A percentile compares a stretch with the other conserved stretches of the same genome.
Evolutionary conservation across 768 basidiomycete species (phyloP).

Genomic region (Terana coerulea): DNA sequence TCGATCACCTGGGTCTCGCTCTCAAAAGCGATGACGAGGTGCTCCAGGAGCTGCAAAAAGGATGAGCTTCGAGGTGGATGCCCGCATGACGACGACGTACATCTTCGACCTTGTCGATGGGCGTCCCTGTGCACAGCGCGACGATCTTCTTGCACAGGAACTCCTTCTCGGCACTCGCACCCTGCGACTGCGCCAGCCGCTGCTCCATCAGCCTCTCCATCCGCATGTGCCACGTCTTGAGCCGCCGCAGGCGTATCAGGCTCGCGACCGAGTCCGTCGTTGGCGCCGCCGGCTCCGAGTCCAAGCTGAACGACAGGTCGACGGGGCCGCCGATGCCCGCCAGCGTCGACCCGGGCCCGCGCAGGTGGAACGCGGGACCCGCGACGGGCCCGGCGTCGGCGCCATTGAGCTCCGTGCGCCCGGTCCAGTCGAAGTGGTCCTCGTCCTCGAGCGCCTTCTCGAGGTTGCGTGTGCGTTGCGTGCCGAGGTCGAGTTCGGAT

Average conservation of each 20-base stretch:
- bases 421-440: conserved; percentile 86
- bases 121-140: conserved; percentile 81
- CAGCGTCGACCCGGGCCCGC: conserved; percentile 66
- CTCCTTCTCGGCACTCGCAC: conserved; percentile 83
- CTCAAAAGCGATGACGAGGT: conserved; percentile 82
- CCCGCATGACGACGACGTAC: conserved; percentile 52
- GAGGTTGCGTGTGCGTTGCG: conserved; percentile 80
- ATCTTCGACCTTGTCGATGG: conserved; percentile 85
- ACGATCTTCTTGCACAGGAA: conserved; percentile 91
- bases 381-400: conserved; percentile 33
- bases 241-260: conserved; percentile 67
- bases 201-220: conserved; percentile 72
- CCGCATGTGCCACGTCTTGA: conserved; percentile 81
- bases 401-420: conserved; percentile 52
- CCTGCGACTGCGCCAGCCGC: conserved; percentile 67
- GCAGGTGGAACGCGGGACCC: conserved; percentile 68
- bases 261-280: conserved; percentile 50
- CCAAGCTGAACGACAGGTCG: conserved; percentile 59
- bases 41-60: conserved; percentile 66
- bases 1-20: conserved; percentile 82
- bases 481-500: conserved; percentile 75
- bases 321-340: conserved; percentile 59
- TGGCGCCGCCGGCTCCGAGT: conserved; percentile 73
- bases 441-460: conserved; percentile 76
- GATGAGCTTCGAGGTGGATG: neutral